Evolutionary conservation across 345 rosid species (phyloP).

Genomic region (Lumnitzera racemosa): DNA sequence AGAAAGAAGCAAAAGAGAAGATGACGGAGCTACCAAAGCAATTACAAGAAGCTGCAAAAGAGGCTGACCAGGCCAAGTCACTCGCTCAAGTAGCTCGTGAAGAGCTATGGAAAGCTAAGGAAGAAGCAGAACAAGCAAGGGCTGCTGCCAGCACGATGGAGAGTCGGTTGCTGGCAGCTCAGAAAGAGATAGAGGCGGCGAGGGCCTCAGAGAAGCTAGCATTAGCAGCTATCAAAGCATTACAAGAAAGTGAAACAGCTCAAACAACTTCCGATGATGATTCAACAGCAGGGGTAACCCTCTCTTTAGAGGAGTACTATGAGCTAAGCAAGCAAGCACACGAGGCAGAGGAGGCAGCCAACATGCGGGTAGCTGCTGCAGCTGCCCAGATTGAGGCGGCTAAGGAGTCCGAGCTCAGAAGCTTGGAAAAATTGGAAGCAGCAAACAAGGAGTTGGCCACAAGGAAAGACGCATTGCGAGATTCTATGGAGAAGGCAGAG

Average conservation of each 20-base stretch:
- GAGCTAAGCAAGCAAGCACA: constrained; percentile 75
- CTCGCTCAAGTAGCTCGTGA: constrained; percentile 58
- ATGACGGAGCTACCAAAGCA: constrained; percentile 63
- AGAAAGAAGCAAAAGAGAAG: constrained; percentile 57
- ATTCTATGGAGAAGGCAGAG: constrained; percentile 67
- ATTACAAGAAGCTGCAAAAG: constrained; percentile 60
- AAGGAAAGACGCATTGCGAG: constrained; percentile 50
- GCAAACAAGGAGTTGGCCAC: constrained; percentile 46
- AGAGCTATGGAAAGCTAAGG: constrained; percentile 64
- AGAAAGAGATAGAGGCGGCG: constrained; percentile 80
- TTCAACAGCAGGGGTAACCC: constrained; percentile 50
- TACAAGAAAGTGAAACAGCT: constrained; percentile 73
- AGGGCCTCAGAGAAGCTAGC: constrained; percentile 85
- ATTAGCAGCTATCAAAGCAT: constrained; percentile 72
- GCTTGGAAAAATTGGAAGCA: constrained; percentile 51
- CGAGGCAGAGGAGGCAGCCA: constrained; percentile 77
- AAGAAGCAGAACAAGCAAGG: constrained; percentile 78
- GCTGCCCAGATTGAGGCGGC: constrained; percentile 66
- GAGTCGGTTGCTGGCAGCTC: constrained; percentile 64
- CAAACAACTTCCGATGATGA: constrained; percentile 25
- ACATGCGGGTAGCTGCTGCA: constrained; percentile 59
- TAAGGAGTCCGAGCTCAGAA: constrained; percentile 52
- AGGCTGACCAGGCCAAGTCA: constrained; percentile 75
- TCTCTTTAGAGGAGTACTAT: constrained; percentile 80
- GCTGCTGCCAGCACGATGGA: constrained; percentile 66